These are phyloP conservation scores for Cyberlindnera petersonii DNA, from an alignment of 805 yeast genomes.

Conservation along the genomic window DNA sequence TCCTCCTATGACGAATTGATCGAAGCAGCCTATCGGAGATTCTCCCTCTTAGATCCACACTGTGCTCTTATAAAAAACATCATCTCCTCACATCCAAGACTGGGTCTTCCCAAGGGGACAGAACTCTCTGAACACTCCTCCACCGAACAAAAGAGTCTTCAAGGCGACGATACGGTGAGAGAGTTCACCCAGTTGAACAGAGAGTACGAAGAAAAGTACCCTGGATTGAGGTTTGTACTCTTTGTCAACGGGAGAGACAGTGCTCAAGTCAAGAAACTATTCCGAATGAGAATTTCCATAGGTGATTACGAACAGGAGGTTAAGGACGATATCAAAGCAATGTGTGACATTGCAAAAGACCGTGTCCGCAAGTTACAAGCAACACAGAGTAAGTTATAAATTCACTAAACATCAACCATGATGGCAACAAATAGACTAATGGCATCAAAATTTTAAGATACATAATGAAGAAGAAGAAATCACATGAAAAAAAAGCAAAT, in stretches of 20 bases:
- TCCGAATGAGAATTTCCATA: conserved; percentile 55
- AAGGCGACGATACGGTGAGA: conserved; percentile 43
- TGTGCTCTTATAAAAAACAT: conserved; percentile 36
- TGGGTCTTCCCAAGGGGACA: conserved; percentile 57
- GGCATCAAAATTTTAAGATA: conserved; percentile 15
- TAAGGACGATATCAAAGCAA: conserved; percentile 69
- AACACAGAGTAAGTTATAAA: conserved; percentile 25
- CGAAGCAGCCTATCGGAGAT: conserved; percentile 13
- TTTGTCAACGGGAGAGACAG: conserved; percentile 84
- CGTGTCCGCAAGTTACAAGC: conserved; percentile 54
- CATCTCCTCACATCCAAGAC: conserved; percentile 87
- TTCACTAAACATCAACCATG: neutral
- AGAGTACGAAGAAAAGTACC: conserved; percentile 58
- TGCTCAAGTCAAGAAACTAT: conserved; percentile 56
- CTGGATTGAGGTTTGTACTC: conserved; percentile 78
- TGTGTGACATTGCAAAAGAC: conserved; percentile 89
- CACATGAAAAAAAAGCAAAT: conserved; percentile 2
- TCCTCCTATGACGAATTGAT: conserved; percentile 17
- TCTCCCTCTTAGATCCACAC: conserved; percentile 18
- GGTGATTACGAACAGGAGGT: conserved; percentile 54
- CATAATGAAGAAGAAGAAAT: conserved; percentile 13
- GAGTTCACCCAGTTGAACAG: conserved; percentile 52
- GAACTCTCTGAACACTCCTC: conserved; percentile 62
- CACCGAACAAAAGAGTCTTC: conserved; percentile 65
- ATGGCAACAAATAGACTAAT: conserved; percentile 1